Percentiles rank a stretch among this genome's conserved stretches.
phyloP scores from a whole-genome alignment of 257 asterid genomes.

The Capsicum rhomboideum region DNA sequence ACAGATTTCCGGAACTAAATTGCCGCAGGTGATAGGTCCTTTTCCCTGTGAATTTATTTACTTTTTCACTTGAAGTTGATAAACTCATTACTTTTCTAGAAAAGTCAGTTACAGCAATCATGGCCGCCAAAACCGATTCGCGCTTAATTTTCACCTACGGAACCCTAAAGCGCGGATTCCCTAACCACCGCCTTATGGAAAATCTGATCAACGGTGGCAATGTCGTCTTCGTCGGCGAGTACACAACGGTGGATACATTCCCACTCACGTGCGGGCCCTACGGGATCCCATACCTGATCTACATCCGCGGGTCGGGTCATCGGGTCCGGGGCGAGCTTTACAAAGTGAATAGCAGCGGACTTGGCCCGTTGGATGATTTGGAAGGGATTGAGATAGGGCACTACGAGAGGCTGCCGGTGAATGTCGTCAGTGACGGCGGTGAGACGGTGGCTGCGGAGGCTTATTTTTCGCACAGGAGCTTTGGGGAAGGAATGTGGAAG shows the following conservation, averaged over 20 bases:
- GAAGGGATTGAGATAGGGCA: slow-evolving; percentile 54
- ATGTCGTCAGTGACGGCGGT: slow-evolving; percentile 10
- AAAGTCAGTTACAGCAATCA: background rate
- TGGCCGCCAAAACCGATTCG: background rate
- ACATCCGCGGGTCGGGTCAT: slow-evolving; percentile 42
- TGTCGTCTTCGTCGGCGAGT: slow-evolving; percentile 37
- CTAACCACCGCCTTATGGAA: slow-evolving; percentile 45
- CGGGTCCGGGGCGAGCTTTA: slow-evolving; percentile 60
- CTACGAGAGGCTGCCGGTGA: slow-evolving; percentile 54
- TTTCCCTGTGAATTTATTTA: background rate
- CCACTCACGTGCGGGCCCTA: slow-evolving; percentile 72
- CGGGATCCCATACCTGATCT: slow-evolving; percentile 65
- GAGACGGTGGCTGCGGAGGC: slow-evolving; percentile 30
- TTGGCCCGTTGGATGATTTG: slow-evolving; percentile 44
- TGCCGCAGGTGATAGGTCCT: background rate
- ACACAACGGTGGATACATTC: slow-evolving; percentile 36
- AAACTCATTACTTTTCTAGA: background rate
- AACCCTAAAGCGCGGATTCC: slow-evolving; percentile 65
- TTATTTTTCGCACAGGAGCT: slow-evolving; percentile 53
- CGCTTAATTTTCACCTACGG: slow-evolving; percentile 61
- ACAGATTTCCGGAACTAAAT: background rate
- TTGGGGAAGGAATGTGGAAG: slow-evolving; percentile 63
- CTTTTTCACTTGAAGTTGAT: background rate
- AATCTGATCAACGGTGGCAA: slow-evolving; percentile 21
- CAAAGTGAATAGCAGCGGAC: slow-evolving; percentile 31